Conservation (phyloP, 345 rosid genomes). For the Eucalyptus leucophloia region DNA sequence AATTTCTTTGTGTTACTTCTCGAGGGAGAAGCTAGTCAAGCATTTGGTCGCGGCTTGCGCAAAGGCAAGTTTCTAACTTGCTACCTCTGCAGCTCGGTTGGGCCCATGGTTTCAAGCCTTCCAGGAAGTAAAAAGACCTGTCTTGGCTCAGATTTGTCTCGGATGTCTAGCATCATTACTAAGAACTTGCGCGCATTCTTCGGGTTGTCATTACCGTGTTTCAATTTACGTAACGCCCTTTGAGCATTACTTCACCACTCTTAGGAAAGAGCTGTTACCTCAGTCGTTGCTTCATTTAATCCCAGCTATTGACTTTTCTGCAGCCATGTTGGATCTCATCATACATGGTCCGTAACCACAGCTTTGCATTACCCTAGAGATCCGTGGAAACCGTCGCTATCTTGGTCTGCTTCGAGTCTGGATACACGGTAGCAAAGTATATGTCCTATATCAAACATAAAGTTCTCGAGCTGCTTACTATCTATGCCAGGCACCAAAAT, state of each 20-base stretch:
- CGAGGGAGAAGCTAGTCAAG: not conserved
- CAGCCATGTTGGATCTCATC: not conserved
- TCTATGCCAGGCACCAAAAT: not conserved
- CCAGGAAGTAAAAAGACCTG: not conserved
- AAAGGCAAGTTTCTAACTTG: not conserved
- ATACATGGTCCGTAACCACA: not conserved
- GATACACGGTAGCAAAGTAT: not conserved
- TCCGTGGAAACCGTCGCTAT: not conserved
- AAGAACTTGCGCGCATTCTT: too few relatives aligned
- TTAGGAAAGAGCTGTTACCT: not conserved
- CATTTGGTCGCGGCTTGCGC: not conserved
- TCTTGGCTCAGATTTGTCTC: not conserved
- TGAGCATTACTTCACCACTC: not conserved
- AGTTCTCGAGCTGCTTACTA: not conserved
- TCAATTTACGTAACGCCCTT: not conserved
- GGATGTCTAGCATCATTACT: not conserved
- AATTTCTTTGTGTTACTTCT: not conserved
- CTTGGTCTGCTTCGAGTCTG: not conserved
- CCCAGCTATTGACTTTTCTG: not conserved
- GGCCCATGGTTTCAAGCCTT: too few relatives aligned
- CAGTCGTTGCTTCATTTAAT: not conserved
- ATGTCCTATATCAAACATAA: not conserved
- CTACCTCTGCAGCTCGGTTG: too few relatives aligned
- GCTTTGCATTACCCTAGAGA: not conserved
- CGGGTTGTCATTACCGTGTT: not conserved